Conservation (phyloP, 805 yeast species). For the Hagleromyces aurorensis region DNA sequence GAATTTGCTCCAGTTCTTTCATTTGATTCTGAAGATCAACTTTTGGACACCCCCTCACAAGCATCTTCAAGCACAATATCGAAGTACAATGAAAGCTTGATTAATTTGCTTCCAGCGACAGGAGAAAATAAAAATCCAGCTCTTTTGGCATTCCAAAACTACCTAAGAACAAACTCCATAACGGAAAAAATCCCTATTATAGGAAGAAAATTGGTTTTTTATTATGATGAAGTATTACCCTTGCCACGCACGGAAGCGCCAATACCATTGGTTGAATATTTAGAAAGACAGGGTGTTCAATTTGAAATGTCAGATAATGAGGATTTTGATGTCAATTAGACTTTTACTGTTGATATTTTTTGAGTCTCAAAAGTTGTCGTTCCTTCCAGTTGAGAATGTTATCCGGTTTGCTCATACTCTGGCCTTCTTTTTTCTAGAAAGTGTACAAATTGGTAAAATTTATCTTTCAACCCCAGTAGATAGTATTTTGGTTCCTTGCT, state of each 20-base stretch:
- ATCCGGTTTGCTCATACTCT: too few species aligned
- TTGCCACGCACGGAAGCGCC: constrained; percentile 13
- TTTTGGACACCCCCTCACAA: too few species aligned
- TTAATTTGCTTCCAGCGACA: constrained; percentile 19
- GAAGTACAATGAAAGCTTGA: constrained; percentile 15
- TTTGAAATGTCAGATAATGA: constrained; percentile 7
- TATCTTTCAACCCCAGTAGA: constrained; percentile 22
- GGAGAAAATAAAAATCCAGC: constrained; percentile 16
- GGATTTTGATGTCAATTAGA: constrained; percentile 6
- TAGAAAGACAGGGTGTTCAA: constrained; percentile 13
- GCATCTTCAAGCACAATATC: too few species aligned
- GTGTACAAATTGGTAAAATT: too few species aligned
- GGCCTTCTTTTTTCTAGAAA: too few species aligned
- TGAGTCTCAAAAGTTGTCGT: too few species aligned
- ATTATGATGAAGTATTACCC: constrained; percentile 21
- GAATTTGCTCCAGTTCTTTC: constrained; percentile 4
- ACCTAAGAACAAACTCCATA: constrained; percentile 22
- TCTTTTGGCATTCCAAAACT: constrained; percentile 19
- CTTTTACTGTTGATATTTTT: constrained; percentile 2
- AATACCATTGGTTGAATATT: constrained; percentile 9
- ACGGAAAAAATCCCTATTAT: constrained; percentile 14
- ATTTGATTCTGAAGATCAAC: too few species aligned
- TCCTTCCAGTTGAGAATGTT: too few species aligned
- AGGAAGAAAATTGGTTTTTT: constrained; percentile 21
- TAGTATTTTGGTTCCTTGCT: constrained; percentile 18